phyloP scores from a whole-genome alignment of 768 basidiomycete species.

The Coprinellus micaceus region DNA sequence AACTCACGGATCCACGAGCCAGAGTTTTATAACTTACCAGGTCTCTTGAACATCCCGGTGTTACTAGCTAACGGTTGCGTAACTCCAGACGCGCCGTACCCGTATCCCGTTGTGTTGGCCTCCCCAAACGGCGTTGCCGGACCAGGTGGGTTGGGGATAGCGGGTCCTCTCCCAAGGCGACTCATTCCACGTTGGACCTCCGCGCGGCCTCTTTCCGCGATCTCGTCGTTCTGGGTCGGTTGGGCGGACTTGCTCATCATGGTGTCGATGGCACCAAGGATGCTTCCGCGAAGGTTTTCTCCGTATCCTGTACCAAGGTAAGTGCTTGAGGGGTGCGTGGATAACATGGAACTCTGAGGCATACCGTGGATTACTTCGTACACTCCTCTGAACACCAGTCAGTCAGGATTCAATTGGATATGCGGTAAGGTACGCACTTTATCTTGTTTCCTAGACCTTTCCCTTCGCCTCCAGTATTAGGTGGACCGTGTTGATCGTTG shows the following conservation, averaged over 20 bases:
- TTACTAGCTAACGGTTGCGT: neutral
- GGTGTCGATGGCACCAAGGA: slow-evolving; percentile 37
- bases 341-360: neutral
- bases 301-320: slow-evolving; percentile 31
- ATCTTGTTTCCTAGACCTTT: slow-evolving; percentile 18
- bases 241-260: slow-evolving; percentile 22
- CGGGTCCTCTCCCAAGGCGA: slow-evolving; percentile 17
- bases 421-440: slow-evolving; percentile 14
- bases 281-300: slow-evolving; percentile 42
- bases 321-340: too few species aligned
- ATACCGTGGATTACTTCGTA: slow-evolving; percentile 34
- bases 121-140: neutral
- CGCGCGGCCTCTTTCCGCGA: slow-evolving; percentile 32
- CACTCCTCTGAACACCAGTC: slow-evolving; percentile 27
- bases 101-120: neutral
- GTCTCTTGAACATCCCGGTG: neutral
- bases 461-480: slow-evolving; percentile 3
- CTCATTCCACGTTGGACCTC: slow-evolving; percentile 40
- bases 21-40: neutral
- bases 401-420: neutral
- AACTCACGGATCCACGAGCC: neutral
- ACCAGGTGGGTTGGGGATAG: neutral
- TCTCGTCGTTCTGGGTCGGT: slow-evolving; percentile 28
- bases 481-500: too few species aligned
- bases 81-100: too few species aligned